Base-by-base conservation (phyloP, 2,329 filamentous ascomycete species). In the Clonostachys sp. region DNA sequence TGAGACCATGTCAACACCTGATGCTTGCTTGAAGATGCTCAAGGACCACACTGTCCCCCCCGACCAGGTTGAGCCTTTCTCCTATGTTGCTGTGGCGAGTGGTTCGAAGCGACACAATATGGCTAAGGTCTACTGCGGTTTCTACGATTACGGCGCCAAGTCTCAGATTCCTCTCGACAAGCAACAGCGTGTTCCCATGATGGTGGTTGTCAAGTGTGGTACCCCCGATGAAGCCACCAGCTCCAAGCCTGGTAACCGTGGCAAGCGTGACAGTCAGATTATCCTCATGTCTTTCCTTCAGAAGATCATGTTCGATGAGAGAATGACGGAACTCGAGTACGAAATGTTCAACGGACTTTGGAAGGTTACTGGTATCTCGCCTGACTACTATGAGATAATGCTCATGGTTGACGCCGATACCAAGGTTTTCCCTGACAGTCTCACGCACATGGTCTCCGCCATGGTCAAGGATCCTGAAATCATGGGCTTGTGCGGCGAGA, bases 271-370 rank as follows among this genome's bases (percentile, higher is more conserved):
- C 77, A 96, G 90, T 74, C 94, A 99, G 68, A 96, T 99, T 61
- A 94, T 99, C 57, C 79, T 99, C 55, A 99, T 99, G 94, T 96
- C 91, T 6, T 99, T 99, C 78, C 74, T 99, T 57, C 94, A 99
- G 65, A 99, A 99, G 74, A 94, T 99, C 62, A 99, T 99, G 94
- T 99, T 99, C 60, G 94, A 99, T 65, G 95, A 99, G 71, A 88
- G 94, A 52, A 99, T 99, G 94, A 99, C 95, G 16, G 92, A 99
- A 67, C 85, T 99, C 45, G 94, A 99, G 67, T 99, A 91, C 62
- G 94, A 99, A 64, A 97, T 99, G 89, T 99, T 99, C 76, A 99
- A 97, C 64, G 94, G 94, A 46, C 78, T 99, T 53, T 99, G 92
- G 91, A 96, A 96, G 67, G 89, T 99, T 41, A 99, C 94, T 16